These are phyloP conservation scores for Sabuloglossum arenarium DNA, from an alignment of 495 filamentous ascomycete genomes.

Conservation along the genomic window DNA sequence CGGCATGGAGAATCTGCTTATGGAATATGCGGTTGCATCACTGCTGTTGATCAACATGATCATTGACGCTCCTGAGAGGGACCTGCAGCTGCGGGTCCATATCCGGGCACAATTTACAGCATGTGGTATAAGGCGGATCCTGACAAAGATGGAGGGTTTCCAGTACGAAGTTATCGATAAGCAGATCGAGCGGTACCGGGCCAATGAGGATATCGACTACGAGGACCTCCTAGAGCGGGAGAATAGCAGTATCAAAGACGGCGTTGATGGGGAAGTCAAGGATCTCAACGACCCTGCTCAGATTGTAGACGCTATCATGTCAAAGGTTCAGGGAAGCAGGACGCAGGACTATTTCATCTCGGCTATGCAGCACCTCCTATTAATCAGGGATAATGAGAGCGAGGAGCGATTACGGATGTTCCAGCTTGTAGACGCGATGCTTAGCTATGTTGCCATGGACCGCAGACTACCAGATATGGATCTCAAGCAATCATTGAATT, in stretches of 20 bases:
- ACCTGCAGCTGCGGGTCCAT: slow-evolving; percentile 80
- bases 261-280: slow-evolving; percentile 74
- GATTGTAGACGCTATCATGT: slow-evolving; percentile 84
- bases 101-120: slow-evolving; percentile 91
- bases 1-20: slow-evolving; percentile 95
- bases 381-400: slow-evolving; percentile 81
- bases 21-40: slow-evolving; percentile 96
- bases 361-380: slow-evolving; percentile 80
- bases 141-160: slow-evolving; percentile 95
- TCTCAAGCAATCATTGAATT: slow-evolving; percentile 88
- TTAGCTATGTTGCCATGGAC: slow-evolving; percentile 98
- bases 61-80: slow-evolving; percentile 72
- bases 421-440: slow-evolving; percentile 92
- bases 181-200: slow-evolving; percentile 82
- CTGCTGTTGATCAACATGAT: slow-evolving; percentile 94
- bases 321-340: slow-evolving; percentile 60
- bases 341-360: slow-evolving; percentile 92
- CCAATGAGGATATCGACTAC: slow-evolving; percentile 93
- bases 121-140: slow-evolving; percentile 84
- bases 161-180: slow-evolving; percentile 98
- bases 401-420: slow-evolving; percentile 93
- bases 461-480: slow-evolving; percentile 89
- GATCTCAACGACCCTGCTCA: slow-evolving; percentile 86
- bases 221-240: slow-evolving; percentile 91
- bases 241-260: slow-evolving; percentile 73